These are phyloP conservation scores for Zygoascus bituminiphila DNA, from an alignment of 805 yeast genomes.

Conservation along the genomic window DNA sequence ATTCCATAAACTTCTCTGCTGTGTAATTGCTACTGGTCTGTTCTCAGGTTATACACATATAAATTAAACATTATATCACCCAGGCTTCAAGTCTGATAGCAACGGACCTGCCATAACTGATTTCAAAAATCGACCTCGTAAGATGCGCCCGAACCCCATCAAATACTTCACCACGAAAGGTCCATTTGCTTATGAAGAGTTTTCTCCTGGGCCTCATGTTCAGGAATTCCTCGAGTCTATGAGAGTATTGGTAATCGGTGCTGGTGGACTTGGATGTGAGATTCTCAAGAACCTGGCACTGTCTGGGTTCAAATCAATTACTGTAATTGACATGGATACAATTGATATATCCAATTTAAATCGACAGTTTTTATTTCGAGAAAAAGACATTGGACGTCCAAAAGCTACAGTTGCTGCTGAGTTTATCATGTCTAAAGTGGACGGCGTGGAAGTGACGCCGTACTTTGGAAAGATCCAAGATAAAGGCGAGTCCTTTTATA, in stretches of 20 bases:
- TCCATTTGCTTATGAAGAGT: slow-evolving; percentile 32
- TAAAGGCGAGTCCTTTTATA: slow-evolving; percentile 52
- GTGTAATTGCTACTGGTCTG: too few relatives aligned
- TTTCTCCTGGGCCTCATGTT: slow-evolving; percentile 28
- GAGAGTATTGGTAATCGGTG: slow-evolving; percentile 47
- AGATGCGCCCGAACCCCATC: neutral
- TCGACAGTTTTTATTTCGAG: slow-evolving; percentile 64
- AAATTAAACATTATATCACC: too few relatives aligned
- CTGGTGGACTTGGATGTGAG: slow-evolving; percentile 82
- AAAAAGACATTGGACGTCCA: slow-evolving; percentile 51
- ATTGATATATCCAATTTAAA: slow-evolving; percentile 70
- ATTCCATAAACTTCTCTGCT: too few relatives aligned
- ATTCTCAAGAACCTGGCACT: slow-evolving; percentile 62
- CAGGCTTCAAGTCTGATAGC: too few relatives aligned
- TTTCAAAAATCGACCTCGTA: too few relatives aligned
- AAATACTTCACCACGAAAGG: slow-evolving; percentile 17
- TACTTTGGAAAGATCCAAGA: slow-evolving; percentile 60
- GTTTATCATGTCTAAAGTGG: slow-evolving; percentile 40
- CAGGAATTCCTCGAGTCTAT: slow-evolving; percentile 20
- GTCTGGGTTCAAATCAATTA: slow-evolving; percentile 57
- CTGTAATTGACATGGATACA: slow-evolving; percentile 76
- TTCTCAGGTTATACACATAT: too few relatives aligned
- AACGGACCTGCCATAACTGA: too few relatives aligned
- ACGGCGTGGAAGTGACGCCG: slow-evolving; percentile 42
- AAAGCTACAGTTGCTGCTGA: slow-evolving; percentile 61